Conservation (phyloP, 2,329 filamentous ascomycete species). For the Sporothrix mexicana region DNA sequence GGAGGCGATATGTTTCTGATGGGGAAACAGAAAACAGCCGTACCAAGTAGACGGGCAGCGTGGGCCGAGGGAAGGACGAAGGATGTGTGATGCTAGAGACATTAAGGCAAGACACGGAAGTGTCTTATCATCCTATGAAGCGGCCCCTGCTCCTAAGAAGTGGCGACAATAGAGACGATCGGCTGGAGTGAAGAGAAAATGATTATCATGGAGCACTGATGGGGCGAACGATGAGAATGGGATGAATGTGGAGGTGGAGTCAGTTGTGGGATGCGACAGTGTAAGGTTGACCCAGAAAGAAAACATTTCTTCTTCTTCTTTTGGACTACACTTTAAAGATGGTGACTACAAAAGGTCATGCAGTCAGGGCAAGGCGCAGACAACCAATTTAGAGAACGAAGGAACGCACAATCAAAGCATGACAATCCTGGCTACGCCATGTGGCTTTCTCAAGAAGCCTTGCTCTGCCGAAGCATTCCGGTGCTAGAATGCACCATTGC, state of each 20-base stretch:
- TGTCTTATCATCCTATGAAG: background rate
- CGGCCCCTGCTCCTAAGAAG: background rate
- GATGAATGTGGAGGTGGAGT: background rate
- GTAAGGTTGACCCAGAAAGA: background rate
- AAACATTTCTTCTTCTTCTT: background rate
- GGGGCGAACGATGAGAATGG: too few species aligned
- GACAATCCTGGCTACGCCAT: conserved; percentile 8
- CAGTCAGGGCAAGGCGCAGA: background rate
- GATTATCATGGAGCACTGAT: background rate
- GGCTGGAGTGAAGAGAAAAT: background rate
- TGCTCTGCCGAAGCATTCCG: background rate
- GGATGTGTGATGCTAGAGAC: background rate
- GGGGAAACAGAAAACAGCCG: conserved; percentile 28
- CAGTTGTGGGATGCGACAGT: background rate
- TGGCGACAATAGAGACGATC: conserved; percentile 12
- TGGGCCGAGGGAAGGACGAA: background rate
- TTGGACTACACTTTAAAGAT: background rate
- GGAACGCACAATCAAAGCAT: background rate
- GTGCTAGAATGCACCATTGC: background rate
- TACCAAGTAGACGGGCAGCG: background rate
- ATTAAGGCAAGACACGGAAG: conserved; percentile 4
- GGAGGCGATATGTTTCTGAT: conserved; percentile 24
- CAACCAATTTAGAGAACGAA: background rate
- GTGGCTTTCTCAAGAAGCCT: background rate
- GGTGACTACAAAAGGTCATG: background rate